These are phyloP conservation scores for Pichia rugopelliculosa DNA, from an alignment of 805 yeast species.

Conservation along the genomic window DNA sequence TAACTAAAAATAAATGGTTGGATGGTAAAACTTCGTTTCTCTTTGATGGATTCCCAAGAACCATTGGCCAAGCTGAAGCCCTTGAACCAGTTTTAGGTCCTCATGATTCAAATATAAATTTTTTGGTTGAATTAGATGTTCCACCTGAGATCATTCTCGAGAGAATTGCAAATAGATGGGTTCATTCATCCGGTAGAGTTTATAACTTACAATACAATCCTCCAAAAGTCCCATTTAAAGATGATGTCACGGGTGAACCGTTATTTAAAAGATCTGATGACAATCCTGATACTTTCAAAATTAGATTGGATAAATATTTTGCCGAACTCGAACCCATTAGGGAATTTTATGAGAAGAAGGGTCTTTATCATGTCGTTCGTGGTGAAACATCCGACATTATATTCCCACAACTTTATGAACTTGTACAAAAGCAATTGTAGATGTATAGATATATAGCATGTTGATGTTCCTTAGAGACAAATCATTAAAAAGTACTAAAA, in stretches of 20 bases:
- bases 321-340: conserved; percentile 55
- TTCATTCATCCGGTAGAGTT: conserved; percentile 84
- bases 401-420: conserved; percentile 55
- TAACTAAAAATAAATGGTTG: conserved; percentile 38
- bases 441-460: neutral
- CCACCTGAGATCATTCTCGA: conserved; percentile 78
- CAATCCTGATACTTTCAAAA: conserved; percentile 61
- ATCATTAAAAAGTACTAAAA: no score
- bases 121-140: conserved; percentile 82
- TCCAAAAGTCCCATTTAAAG: conserved; percentile 73
- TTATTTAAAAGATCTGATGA: conserved; percentile 78
- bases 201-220: conserved; percentile 85
- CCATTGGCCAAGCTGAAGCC: conserved; percentile 58
- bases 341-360: conserved; percentile 45
- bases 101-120: conserved; percentile 42
- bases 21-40: conserved; percentile 50
- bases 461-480: no score
- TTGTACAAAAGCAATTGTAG: conserved; percentile 30
- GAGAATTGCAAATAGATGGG: conserved; percentile 79
- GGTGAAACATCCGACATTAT: conserved; percentile 84
- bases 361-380: conserved; percentile 46
- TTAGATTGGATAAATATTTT: conserved; percentile 58
- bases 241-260: conserved; percentile 87
- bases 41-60: conserved; percentile 90
- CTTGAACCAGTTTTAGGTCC: conserved; percentile 39